Base-by-base conservation (phyloP, 352 stramenopile genomes). In the Phytophthora boehmeriae region DNA sequence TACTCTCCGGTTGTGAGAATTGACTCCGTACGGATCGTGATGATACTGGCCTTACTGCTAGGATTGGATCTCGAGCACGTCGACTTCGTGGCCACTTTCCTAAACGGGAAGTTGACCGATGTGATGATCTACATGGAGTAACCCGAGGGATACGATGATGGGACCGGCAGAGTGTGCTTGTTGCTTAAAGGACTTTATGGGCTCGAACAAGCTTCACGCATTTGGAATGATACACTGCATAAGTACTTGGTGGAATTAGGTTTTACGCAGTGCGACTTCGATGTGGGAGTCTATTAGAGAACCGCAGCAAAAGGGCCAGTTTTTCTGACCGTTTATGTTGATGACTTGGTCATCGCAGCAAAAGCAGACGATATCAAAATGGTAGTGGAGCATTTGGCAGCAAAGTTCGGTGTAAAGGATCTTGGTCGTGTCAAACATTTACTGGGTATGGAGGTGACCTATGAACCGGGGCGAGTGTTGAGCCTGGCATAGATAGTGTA, bases 11-110 rank as follows among this genome's bases (percentile, higher is more conserved):
- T 57, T 2, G 47, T 63, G 19, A 25, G 27, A 9, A 30, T 38
- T 42, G 51, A 50, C 8, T 30, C 51, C 17, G 39, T 59, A 10
- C 25, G 42, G 11, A 11, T 64, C 3, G 9, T 64, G 1, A 11
- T 58, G 1, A 19, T 59, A 20, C 11, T 64, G n/a, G 47, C 56
- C 41, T 17, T 64, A 16, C 27, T 58, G 8, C 36, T 41, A 2
- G 38, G 47, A 0, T 13, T 58, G 0, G 13, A 39, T 1, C 46
- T 38, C 22, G 4, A n/a, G 13, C 56, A 58, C 27, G 22, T 64
- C 17, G 56, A 64, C 13, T 54, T 64, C 42, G 56, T 64, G 2
- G 52, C 56, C 13, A 20, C 47, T 1, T 58, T 64, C 16, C 34
- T 64, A 4, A 58, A 58, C 35, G 56, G 39, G 19, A 16, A 19